Base-by-base conservation (phyloP, 495 filamentous ascomycete species). In the Xanthoparmelia taractica region DNA sequence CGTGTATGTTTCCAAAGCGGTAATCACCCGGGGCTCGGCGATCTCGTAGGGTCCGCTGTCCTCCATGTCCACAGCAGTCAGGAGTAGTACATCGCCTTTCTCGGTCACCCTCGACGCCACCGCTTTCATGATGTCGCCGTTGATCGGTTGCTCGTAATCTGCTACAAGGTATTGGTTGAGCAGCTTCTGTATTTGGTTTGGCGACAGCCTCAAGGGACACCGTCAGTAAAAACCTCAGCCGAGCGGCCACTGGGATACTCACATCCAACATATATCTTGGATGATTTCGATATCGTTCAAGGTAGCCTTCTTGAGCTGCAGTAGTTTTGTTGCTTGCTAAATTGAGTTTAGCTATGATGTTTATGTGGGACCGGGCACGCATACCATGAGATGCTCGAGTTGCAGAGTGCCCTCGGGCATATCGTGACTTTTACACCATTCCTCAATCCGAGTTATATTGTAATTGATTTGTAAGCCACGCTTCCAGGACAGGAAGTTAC, bases 201-300 rank as follows among this genome's bases (percentile, higher is more conserved):
- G 92, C 0, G 94, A 97, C 45, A 99, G 86, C 90, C 89, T 91
- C 61, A 59, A 37, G 59, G 27, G 23, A 60, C 2, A 23, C 13
- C 33, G 41, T 60, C 52, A 69, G 62, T 48, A 1, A 56, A 23
- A 34, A 8, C 34, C 27, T 40, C 17, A 31, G 15, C 25, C 15
- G 2, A 52, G 23, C 8, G 38, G 34, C 20, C 29, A 29, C 18
- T 45, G 27, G 10, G 11, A 5, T 47, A 82, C 86, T 83, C 76
- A 93, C 94, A 97, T 97, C 95, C 95, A 99, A 81, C 95, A 99
- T 65, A 99, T 99, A 73, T 99, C 95, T 79, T 99, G 95, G 64
- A 99, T 99, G 68, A 99, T 99, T 75, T 97, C 95, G 70, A 99
- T 99, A 73, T 99, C 95, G 74, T 96, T 97, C 70, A 99, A 74